phyloP scores from a whole-genome alignment of 1,284 basidiomycete species.

The Trichosporon inkin region DNA sequence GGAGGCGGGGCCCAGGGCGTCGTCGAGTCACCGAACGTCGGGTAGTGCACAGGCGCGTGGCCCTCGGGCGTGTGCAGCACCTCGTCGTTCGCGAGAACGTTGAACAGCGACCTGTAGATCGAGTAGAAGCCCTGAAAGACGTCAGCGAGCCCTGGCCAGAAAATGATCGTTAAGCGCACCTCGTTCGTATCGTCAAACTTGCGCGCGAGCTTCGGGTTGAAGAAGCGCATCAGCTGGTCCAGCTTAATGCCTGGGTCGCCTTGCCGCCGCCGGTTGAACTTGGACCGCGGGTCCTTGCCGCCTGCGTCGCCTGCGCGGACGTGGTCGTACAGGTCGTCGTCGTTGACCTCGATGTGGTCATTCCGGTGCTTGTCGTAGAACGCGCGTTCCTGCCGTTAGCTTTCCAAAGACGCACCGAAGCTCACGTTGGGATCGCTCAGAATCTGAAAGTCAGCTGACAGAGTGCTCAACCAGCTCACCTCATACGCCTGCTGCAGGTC shows the following conservation, averaged over 20 bases:
- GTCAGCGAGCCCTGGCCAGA: constrained; percentile 8
- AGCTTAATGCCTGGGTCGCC: constrained; percentile 75
- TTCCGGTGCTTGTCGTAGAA: constrained; percentile 97
- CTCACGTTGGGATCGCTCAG: constrained; percentile 86
- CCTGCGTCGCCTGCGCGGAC: constrained; percentile 62
- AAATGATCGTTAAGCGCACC: constrained; percentile 52
- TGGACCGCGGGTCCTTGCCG: constrained; percentile 49
- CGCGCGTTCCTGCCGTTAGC: constrained; percentile 71
- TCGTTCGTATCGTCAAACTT: constrained; percentile 66
- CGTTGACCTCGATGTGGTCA: constrained; percentile 74
- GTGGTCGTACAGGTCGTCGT: constrained; percentile 79
- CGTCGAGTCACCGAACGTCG: constrained; percentile 75
- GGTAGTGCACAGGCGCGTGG: constrained; percentile 56
- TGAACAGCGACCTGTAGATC: constrained; percentile 84
- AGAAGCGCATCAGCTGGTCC: constrained; percentile 78
- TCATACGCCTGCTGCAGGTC: constrained; percentile 92
- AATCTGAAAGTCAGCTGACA: constrained; percentile 54
- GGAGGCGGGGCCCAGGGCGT: constrained; percentile 59
- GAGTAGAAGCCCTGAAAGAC: constrained; percentile 75
- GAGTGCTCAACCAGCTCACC: constrained; percentile 50
- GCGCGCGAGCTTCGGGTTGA: constrained; percentile 70
- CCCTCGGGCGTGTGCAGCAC: constrained; percentile 57
- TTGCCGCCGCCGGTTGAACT: constrained; percentile 58
- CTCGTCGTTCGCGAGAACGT: constrained; percentile 79
- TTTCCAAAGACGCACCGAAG: neutral